These are phyloP conservation scores for Atkinsonella hypoxylon DNA, from an alignment of 2,329 filamentous ascomycete species.

Conservation along the genomic window DNA sequence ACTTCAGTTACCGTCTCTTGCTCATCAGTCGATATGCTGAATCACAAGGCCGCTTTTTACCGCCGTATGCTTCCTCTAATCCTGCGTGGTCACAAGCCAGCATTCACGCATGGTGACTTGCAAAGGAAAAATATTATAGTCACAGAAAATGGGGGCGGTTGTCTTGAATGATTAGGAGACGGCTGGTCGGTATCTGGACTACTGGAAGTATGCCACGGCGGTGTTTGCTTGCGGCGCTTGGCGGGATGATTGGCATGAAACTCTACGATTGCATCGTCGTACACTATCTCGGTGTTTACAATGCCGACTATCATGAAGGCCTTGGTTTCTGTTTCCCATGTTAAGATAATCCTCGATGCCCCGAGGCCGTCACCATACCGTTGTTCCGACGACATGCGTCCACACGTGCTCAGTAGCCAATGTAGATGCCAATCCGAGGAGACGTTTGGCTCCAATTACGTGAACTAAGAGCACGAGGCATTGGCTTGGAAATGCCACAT, in stretches of 20 bases:
- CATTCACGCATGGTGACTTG: slow-evolving; percentile 4
- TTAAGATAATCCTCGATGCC: slow-evolving; percentile 27
- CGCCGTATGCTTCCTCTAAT: slow-evolving; percentile 22
- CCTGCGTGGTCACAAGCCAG: neutral
- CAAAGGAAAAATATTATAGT: slow-evolving; percentile 3
- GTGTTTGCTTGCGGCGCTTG: too few relatives aligned
- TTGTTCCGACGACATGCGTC: slow-evolving; percentile 27
- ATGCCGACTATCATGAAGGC: slow-evolving; percentile 24
- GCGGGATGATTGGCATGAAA: too few relatives aligned
- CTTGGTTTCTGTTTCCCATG: slow-evolving; percentile 24
- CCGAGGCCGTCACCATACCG: slow-evolving; percentile 25
- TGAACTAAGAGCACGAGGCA: slow-evolving; percentile 23
- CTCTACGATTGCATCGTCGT: slow-evolving; percentile 31
- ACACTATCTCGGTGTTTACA: slow-evolving; percentile 28
- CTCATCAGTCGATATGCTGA: too few relatives aligned
- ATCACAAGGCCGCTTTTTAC: neutral
- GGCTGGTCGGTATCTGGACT: neutral
- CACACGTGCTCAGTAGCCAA: slow-evolving; percentile 29
- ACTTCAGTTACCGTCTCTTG: too few relatives aligned
- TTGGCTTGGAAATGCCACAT: slow-evolving; percentile 23
- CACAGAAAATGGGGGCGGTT: neutral
- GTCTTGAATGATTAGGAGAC: slow-evolving; percentile 3
- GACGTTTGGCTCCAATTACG: slow-evolving; percentile 24
- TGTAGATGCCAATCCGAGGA: slow-evolving; percentile 30
- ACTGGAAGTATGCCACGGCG: neutral